Evolutionary conservation across 139 green algal species (phyloP), one percentile per base, ranked within the genome.

Genomic region (Tetradesmus lagerheimii): DNA sequence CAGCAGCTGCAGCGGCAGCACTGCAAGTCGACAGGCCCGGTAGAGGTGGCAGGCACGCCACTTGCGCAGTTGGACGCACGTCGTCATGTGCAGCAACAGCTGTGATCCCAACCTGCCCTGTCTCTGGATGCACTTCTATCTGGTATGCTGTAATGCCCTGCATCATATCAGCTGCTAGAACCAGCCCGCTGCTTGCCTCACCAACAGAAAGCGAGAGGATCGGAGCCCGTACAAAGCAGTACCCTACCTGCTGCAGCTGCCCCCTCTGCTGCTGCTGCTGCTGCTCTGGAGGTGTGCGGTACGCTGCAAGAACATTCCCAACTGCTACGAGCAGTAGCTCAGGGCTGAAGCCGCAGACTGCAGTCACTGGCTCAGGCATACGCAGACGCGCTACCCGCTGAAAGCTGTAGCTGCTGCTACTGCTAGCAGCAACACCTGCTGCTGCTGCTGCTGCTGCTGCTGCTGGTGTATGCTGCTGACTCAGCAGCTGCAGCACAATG

Each of bases 321-420:
- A 41, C 29, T 29, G 64, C 83, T 11, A 80, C 83, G 38, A 88
- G 50, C 83, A 88, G 83, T 27, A 88, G 27, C 29, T 88, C 83
- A n/a, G 6, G 31, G 39, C 39, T 43, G 64, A 80, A 39, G 4
- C 64, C 83, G 31, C 38, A 41, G 12, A 88, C 83, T 23, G 83
- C 83, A 2, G 83, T 80, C 9, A 88, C 83, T 20, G 83, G 37
- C 37, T 88, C 64, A 0, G 83, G 83, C 83, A 88, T 88, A 16
- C 83, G 62, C 25, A 88, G 83, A n/a, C 83, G 45, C 4, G 83
- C 83, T 29, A 88, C 83, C 18, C 83, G 62, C 27, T 64, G 83
- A 27, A 88, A n/a, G 20, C 23, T 47, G 35, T 31, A 82, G 76
- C 76, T 78, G 67, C 31, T 25, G n/a, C 31, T 23, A 80, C 31